A percentile compares a stretch with the other conserved stretches of the same genome.
These are phyloP conservation scores for Paracoccidioides brasiliensis DNA, from an alignment of 2,329 filamentous ascomycete genomes.

Conservation along the genomic window DNA sequence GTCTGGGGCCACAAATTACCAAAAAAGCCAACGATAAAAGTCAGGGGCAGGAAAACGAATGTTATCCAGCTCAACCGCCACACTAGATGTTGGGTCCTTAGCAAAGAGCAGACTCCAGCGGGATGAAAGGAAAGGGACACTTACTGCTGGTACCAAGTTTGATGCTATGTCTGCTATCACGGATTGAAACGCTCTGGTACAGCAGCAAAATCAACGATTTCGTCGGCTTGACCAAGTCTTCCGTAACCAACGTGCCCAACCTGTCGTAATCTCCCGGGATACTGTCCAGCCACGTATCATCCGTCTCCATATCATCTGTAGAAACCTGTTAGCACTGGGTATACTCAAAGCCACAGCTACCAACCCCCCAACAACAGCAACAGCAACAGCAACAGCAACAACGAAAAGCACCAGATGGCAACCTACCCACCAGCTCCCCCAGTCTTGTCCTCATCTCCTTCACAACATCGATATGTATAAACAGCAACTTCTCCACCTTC, in stretches of 20 bases:
- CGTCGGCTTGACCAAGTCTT: slow-evolving; percentile 40
- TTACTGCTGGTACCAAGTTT: slow-evolving; percentile 39
- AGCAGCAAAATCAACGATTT: slow-evolving; percentile 38
- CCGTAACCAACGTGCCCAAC: slow-evolving; percentile 35
- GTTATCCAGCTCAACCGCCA: slow-evolving; percentile 28
- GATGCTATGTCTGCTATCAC: slow-evolving; percentile 38
- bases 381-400: background rate
- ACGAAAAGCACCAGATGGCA: background rate
- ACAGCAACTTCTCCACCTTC: slow-evolving; percentile 40
- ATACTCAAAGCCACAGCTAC: background rate
- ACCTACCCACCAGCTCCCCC: slow-evolving; percentile 26
- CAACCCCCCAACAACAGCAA: too few species aligned
- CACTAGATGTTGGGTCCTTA: slow-evolving; percentile 10
- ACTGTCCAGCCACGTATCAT: slow-evolving; percentile 29
- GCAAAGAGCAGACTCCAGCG: background rate
- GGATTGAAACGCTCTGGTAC: slow-evolving; percentile 42
- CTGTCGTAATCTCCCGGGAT: slow-evolving; percentile 33
- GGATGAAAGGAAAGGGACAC: slow-evolving; percentile 13
- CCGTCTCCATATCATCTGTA: slow-evolving; percentile 16
- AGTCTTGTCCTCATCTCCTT: slow-evolving; percentile 34
- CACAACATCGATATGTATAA: slow-evolving; percentile 36
- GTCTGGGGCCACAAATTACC: slow-evolving; percentile 7
- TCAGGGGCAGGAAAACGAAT: slow-evolving; percentile 34
- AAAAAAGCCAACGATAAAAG: slow-evolving; percentile 36
- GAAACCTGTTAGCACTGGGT: background rate